Base-by-base conservation (phyloP, 371 early-diverging fungal species). In the Fennellomyces sp. region DNA sequence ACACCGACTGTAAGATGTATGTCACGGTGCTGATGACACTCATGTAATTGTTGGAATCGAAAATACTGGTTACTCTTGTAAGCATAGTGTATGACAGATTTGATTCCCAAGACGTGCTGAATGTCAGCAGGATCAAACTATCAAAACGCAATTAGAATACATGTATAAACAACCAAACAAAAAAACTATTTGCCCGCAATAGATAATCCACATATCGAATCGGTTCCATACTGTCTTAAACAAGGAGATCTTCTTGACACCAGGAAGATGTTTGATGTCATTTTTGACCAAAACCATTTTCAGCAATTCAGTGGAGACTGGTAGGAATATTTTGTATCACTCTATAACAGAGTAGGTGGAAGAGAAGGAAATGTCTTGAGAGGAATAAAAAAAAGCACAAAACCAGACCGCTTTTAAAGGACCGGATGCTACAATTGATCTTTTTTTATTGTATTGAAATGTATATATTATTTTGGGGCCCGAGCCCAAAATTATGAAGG, bases 1-100 rank as follows among this genome's bases (percentile, higher is more conserved):
- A 42, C 0, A 60, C 66, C 4, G 66, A 59, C 25, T 62, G 52
- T 5, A 70, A 38, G 33, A 70, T 67, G 29, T 26, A 55, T 30
- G 30, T 39, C 13, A 63, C 50, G 12, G 60, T 64, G 39, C 39
- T 39, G 39, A 39, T 6, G 15, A 39, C 17, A 39, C 39, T 39
- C 39, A 39, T 39, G 39, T 39, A 39, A 39, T 39, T 39, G 15
- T 39, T 39, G n/a, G 39, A 6, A 4, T 39, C 39, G 17, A 39
- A 39, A 11, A 39, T 5, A 39, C 39, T 39, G 39, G 39, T 39
- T 11, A 39, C 39, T 5, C 17, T 15, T 10, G 5, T 39, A 15
- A 39, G 39, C 17, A 39, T 5, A 5, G 39, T 39, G 15, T 15
- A 39, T n/a, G 39, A 39, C 15, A 39, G 15, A n/a, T 39, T 39